Evolutionary conservation across 2,329 filamentous ascomycete species (phyloP).

Genomic region (Pseudopyrenochaeta lycopersici): DNA sequence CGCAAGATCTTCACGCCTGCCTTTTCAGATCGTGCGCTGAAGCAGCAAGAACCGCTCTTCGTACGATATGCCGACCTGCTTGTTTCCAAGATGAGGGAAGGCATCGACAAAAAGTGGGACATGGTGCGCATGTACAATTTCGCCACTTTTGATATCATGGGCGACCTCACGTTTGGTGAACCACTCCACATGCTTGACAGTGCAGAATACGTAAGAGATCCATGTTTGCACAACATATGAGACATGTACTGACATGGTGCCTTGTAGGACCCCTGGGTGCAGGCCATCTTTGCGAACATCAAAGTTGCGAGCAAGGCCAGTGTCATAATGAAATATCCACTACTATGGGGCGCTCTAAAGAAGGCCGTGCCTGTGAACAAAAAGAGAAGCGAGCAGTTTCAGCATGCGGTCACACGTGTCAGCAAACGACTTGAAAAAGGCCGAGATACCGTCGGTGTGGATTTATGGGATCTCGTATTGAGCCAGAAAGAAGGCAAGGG

Average conservation of each 20-base stretch:
- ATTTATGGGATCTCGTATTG: slow-evolving; percentile 54
- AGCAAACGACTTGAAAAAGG: slow-evolving; percentile 41
- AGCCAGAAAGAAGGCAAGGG: slow-evolving; percentile 41
- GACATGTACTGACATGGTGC: neutral
- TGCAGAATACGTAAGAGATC: slow-evolving; percentile 33
- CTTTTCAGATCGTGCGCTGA: slow-evolving; percentile 54
- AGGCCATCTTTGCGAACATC: slow-evolving; percentile 35
- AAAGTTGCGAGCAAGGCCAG: slow-evolving; percentile 11
- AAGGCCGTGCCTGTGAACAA: slow-evolving; percentile 13
- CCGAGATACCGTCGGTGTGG: slow-evolving; percentile 31
- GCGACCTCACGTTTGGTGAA: slow-evolving; percentile 44
- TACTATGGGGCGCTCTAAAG: slow-evolving; percentile 11
- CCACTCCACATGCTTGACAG: slow-evolving; percentile 41
- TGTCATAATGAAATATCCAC: slow-evolving; percentile 19
- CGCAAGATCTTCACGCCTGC: slow-evolving; percentile 52
- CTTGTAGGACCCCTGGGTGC: slow-evolving; percentile 13
- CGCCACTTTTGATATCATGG: slow-evolving; percentile 45
- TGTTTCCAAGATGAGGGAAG: slow-evolving; percentile 47
- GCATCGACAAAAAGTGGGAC: slow-evolving; percentile 39
- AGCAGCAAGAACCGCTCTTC: slow-evolving; percentile 53
- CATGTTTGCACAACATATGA: slow-evolving; percentile 4
- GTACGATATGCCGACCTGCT: slow-evolving; percentile 53
- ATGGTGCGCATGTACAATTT: slow-evolving; percentile 46
- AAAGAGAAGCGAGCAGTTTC: slow-evolving; percentile 24
- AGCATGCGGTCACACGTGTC: slow-evolving; percentile 33